These are phyloP conservation scores for Pseudocercospora cruenta DNA, from an alignment of 2,329 filamentous ascomycete species.

Conservation along the genomic window DNA sequence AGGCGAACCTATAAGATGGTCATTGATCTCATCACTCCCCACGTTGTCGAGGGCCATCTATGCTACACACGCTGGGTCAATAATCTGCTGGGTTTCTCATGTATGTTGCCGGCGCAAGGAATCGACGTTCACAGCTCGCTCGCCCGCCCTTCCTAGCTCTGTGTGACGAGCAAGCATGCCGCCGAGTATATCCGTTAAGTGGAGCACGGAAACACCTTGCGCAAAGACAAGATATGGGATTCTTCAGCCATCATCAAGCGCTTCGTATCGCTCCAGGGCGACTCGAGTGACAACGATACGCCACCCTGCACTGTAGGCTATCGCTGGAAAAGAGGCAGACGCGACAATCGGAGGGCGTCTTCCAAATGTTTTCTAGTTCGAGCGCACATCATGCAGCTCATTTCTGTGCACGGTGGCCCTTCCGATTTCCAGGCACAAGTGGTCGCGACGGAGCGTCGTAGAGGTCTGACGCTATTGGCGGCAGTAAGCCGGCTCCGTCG, in stretches of 20 bases:
- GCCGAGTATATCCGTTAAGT: conserved; percentile 31
- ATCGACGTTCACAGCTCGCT: neutral
- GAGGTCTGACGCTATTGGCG: conserved; percentile 16
- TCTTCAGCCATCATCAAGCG: conserved; percentile 2
- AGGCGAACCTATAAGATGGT: neutral
- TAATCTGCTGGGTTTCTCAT: conserved; percentile 2
- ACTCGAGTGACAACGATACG: neutral
- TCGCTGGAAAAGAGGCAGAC: conserved; percentile 3
- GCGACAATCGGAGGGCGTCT: conserved; percentile 13
- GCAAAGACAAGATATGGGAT: conserved; percentile 12
- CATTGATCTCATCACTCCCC: conserved; percentile 5
- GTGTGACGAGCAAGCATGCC: conserved; percentile 17
- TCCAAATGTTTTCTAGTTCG: conserved; percentile 21
- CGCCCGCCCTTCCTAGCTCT: conserved; percentile 4
- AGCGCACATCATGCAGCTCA: conserved; percentile 31
- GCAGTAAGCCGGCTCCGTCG: conserved; percentile 37
- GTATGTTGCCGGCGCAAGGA: conserved; percentile 4
- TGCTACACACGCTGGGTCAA: conserved; percentile 17
- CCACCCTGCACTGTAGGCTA: conserved; percentile 6
- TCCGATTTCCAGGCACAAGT: conserved; percentile 35
- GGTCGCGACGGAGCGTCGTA: conserved; percentile 24
- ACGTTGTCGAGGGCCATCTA: conserved; percentile 8
- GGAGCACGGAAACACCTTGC: conserved; percentile 22
- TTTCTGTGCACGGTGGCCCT: conserved; percentile 34
- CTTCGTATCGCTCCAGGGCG: conserved; percentile 3